Conservation (phyloP, 2,329 filamentous ascomycete species). For the Calycina herbarum region DNA sequence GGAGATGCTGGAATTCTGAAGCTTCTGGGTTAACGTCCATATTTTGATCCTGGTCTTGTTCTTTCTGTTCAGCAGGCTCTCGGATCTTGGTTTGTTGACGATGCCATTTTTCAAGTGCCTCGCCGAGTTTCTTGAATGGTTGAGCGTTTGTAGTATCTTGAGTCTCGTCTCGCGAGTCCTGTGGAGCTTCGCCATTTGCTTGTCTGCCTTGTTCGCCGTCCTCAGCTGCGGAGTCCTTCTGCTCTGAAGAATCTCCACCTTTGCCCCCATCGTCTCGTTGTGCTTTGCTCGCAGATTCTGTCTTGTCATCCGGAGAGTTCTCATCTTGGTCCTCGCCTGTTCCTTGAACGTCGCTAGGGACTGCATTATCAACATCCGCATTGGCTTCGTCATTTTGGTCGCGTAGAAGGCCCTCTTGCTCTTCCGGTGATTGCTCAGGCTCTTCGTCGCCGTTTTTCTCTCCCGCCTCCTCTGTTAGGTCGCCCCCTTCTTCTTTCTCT, state of each 20-base stretch:
- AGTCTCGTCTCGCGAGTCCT: conserved; percentile 38
- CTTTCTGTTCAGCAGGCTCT: conserved; percentile 52
- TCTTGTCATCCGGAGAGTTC: conserved; percentile 61
- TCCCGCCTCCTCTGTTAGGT: conserved; percentile 54
- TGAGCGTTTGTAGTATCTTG: conserved; percentile 53
- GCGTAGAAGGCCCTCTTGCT: conserved; percentile 42
- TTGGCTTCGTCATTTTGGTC: conserved; percentile 49
- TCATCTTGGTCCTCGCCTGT: conserved; percentile 66
- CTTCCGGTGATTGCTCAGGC: conserved; percentile 54
- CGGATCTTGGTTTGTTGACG: conserved; percentile 80
- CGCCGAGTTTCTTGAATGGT: conserved; percentile 91
- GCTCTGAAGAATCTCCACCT: conserved; percentile 63
- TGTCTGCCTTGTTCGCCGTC: conserved; percentile 56
- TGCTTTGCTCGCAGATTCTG: conserved; percentile 59
- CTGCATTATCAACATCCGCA: conserved; percentile 60
- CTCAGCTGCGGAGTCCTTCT: conserved; percentile 63
- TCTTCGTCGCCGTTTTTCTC: conserved; percentile 48
- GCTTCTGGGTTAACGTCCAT: conserved; percentile 63
- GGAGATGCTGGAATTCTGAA: conserved; percentile 91
- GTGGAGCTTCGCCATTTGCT: conserved; percentile 43
- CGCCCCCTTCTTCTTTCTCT: conserved; percentile 35
- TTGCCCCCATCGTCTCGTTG: conserved; percentile 67
- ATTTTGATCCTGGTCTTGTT: conserved; percentile 38
- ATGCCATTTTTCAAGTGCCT: conserved; percentile 91
- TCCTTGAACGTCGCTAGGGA: conserved; percentile 62